Conservation (phyloP, 305 asterid genomes). For the Solanum hybrid region DNA sequence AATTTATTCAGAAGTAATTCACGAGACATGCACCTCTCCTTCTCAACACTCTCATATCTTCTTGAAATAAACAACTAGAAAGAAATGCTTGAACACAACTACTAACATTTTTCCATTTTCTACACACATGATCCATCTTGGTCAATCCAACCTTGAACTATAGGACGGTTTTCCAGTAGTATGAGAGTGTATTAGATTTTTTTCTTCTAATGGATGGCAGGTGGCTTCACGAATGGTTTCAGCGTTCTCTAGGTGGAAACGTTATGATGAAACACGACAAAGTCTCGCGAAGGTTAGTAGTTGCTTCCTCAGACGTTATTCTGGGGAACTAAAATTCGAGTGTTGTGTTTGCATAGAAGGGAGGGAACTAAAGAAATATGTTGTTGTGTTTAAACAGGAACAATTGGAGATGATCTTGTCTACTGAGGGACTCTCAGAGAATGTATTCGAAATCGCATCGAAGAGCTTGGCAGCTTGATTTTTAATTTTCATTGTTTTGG, state of each 20-base stretch:
- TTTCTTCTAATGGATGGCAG: conserved; percentile 18
- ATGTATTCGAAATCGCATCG: conserved; percentile 72
- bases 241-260: conserved; percentile 77
- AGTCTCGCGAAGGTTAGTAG: conserved; percentile 51
- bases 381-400: conserved; percentile 33
- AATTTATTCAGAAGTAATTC: background rate
- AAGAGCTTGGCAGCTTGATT: conserved; percentile 67
- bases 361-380: background rate
- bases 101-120: background rate
- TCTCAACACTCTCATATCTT: background rate
- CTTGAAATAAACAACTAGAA: background rate
- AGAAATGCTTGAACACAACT: background rate
- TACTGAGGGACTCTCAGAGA: conserved; percentile 62
- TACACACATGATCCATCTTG: background rate
- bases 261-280: conserved; percentile 64
- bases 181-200: background rate
- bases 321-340: background rate
- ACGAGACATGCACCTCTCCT: background rate
- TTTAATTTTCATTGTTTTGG: background rate
- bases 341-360: background rate
- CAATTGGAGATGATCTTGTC: conserved; percentile 70
- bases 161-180: background rate
- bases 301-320: background rate
- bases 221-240: conserved; percentile 80
- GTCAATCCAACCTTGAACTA: background rate